Base-by-base conservation (phyloP, 306 rosid genomes). In the Malus domestica region DNA sequence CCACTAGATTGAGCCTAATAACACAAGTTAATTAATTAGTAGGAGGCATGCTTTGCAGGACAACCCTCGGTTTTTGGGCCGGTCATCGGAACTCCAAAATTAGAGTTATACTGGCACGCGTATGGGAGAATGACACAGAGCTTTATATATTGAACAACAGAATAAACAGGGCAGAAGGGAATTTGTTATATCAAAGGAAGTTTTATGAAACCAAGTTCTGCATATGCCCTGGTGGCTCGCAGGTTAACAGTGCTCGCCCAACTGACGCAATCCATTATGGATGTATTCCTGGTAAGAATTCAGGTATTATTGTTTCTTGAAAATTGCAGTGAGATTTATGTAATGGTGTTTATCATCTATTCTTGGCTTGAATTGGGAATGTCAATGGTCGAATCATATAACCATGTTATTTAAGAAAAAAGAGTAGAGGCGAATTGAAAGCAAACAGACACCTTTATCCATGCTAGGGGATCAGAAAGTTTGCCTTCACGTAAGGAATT, bases 211-310 rank as follows among this genome's bases (percentile, higher is more conserved):
- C 88, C 49, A 95, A 90, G 80, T 92, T 89, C 80, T 95, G 98
- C 82, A 90, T 95, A 76, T 95, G 99, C 85, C 99, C 99, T 59
- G 97, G 99, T 55, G 99, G 99, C 74, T 95, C 99, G 45, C 97
- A 95, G 83, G 99, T 95, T 73, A 95, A 95, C 75, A 95, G 99
- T 83, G 97, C 99, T 74, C 98, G 99, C 49, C 89, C 91, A 77
- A 78, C 93, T 40, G 99, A 95, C 77, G 89, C 97, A 78, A 95
- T 95, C 79, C 99, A 95, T 85, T 95, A 89, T 81, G 99, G 99
- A 81, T 95, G 99, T 85, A 87, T 90, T 63, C 99, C 99, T 29
- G 99, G 99, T 95, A 76, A 82, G 89, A 77, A 38, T 73, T 40
- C 45, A 68, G 42, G 12, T 45, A 29, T 38, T 71, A 15, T 35